Evolutionary conservation across 805 yeast genomes (phyloP).

Genomic region (Pichia cephalocereana): DNA sequence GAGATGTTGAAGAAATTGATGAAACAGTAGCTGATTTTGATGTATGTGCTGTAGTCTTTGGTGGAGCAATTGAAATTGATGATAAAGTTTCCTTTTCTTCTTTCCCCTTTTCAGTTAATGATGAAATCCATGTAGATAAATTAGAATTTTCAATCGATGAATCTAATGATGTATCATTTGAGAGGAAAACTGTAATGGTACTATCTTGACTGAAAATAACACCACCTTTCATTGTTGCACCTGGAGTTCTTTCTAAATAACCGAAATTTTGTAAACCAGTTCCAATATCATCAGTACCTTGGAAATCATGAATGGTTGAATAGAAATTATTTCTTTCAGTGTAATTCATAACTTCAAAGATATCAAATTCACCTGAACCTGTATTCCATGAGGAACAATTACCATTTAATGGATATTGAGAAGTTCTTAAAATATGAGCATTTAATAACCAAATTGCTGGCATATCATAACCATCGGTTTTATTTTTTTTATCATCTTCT

Average conservation of each 20-base stretch:
- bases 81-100: constrained; percentile 14
- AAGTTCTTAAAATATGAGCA: constrained; percentile 60
- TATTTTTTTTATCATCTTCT: constrained; percentile 32
- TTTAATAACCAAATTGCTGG: constrained; percentile 72
- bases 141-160: constrained; percentile 34
- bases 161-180: constrained; percentile 44
- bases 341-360: constrained; percentile 63
- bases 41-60: not conserved
- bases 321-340: constrained; percentile 47
- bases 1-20: not conserved
- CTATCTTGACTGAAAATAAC: constrained; percentile 59
- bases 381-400: constrained; percentile 71
- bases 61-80: constrained; percentile 12
- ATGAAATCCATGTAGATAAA: constrained; percentile 37
- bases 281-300: constrained; percentile 55
- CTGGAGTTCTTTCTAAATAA: constrained; percentile 45
- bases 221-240: constrained; percentile 55
- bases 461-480: constrained; percentile 41
- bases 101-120: constrained; percentile 11
- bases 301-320: constrained; percentile 69
- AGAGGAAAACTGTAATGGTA: constrained; percentile 49
- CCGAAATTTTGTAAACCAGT: constrained; percentile 52
- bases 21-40: not conserved
- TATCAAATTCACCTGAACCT: constrained; percentile 75
- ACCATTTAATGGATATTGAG: constrained; percentile 53